Conservation (phyloP, 768 basidiomycete genomes). For the Tremella fuciformis region DNA sequence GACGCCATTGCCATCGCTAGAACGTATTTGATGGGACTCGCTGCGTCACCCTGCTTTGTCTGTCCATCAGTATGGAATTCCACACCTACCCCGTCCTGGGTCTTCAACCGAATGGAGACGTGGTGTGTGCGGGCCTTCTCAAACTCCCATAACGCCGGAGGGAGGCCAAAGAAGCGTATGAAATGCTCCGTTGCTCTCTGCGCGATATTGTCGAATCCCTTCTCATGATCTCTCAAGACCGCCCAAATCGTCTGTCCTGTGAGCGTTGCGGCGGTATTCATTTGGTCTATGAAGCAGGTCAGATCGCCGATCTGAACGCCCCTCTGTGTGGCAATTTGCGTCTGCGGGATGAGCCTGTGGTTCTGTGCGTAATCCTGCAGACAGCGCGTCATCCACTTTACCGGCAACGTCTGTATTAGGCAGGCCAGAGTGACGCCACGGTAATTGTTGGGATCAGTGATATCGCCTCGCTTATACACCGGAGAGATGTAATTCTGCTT, state of each 20-base stretch:
- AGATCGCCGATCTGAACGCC: conserved; percentile 12
- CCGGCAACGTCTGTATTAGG: conserved; percentile 3
- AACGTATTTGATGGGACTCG: conserved; percentile 19
- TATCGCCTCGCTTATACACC: conserved; percentile 9
- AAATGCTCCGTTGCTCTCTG: conserved; percentile 11
- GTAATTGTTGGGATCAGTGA: conserved; percentile 14
- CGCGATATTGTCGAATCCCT: conserved; percentile 18
- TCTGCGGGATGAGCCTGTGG: conserved; percentile 2
- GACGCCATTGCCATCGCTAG: conserved; percentile 15
- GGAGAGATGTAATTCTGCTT: conserved; percentile 19
- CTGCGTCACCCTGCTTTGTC: conserved; percentile 17
- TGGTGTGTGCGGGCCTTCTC: conserved; percentile 10
- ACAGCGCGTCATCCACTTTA: background rate
- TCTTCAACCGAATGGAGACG: conserved; percentile 13
- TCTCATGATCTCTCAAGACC: conserved; percentile 16
- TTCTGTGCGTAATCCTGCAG: conserved; percentile 13
- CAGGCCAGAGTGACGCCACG: conserved; percentile 16
- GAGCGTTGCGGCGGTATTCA: conserved; percentile 4
- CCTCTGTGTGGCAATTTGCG: conserved; percentile 23
- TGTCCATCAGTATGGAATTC: conserved; percentile 13
- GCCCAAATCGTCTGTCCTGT: conserved; percentile 5
- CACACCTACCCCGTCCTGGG: conserved; percentile 16
- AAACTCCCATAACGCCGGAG: conserved; percentile 1
- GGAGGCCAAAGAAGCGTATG: conserved; percentile 10
- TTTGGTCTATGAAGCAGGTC: conserved; percentile 9